Percentiles rank a stretch among this genome's conserved stretches.
phyloP scores from a whole-genome alignment of 441 rosid genomes.

The Populus trichocarpa region DNA sequence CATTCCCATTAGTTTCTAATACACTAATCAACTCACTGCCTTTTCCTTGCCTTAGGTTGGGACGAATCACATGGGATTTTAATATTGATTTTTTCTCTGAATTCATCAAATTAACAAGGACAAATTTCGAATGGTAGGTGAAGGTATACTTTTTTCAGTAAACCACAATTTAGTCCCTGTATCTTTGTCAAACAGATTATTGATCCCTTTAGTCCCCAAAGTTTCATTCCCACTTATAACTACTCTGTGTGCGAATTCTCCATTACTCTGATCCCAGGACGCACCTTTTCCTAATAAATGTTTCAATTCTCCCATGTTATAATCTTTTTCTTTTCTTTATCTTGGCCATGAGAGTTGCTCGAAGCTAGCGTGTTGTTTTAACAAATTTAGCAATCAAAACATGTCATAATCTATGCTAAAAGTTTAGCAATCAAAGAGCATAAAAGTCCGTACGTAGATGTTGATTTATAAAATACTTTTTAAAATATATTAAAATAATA shows the following conservation, averaged over 20 bases:
- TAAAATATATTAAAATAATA: too few relatives aligned
- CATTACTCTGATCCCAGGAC: background rate
- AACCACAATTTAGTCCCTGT: background rate
- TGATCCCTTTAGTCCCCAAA: background rate
- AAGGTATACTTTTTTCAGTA: background rate
- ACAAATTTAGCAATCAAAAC: background rate
- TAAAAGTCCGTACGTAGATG: too few relatives aligned
- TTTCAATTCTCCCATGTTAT: background rate
- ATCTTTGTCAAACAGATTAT: background rate
- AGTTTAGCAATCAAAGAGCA: too few relatives aligned
- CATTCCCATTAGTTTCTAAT: background rate
- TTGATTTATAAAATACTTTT: too few relatives aligned
- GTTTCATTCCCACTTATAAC: background rate
- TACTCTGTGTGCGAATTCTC: background rate
- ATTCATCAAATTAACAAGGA: background rate
- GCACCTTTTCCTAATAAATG: background rate
- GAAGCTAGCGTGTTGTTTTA: background rate
- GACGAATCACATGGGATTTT: background rate
- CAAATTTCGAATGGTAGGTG: background rate
- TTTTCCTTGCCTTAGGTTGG: background rate
- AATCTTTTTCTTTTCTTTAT: background rate
- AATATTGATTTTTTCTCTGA: background rate
- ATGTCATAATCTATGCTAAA: background rate
- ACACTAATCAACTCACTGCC: background rate
- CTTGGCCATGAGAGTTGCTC: background rate